These are phyloP conservation scores for Daldinia loculata DNA, from an alignment of 495 filamentous ascomycete genomes.

Conservation along the genomic window DNA sequence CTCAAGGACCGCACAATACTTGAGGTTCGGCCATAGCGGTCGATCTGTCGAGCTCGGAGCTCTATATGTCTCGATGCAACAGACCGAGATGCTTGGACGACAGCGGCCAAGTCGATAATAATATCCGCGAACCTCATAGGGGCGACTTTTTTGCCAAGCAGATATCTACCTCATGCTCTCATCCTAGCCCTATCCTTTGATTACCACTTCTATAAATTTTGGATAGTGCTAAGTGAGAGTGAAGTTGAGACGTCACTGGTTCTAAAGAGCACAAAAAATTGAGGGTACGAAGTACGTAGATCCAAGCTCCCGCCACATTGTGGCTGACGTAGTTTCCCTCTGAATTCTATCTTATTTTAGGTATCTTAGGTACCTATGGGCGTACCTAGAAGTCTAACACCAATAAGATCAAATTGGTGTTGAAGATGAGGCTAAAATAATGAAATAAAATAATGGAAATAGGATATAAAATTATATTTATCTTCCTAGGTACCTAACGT, in stretches of 20 bases:
- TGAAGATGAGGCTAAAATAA: neutral
- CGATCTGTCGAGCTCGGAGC: conserved; percentile 78
- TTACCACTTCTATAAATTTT: neutral
- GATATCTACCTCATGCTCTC: conserved; percentile 30
- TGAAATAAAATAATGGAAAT: neutral
- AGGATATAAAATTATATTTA: neutral
- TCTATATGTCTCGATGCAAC: conserved; percentile 82
- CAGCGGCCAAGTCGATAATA: conserved; percentile 79
- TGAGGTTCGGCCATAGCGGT: conserved; percentile 79
- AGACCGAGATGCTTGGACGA: conserved; percentile 78
- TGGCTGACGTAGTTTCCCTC: conserved; percentile 26
- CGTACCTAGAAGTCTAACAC: neutral
- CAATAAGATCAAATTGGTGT: neutral
- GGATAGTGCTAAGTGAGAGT: conserved; percentile 14
- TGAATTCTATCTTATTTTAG: too few relatives aligned
- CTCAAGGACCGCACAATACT: conserved; percentile 74
- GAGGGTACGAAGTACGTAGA: neutral
- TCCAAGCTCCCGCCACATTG: conserved; percentile 42
- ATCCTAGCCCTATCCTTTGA: conserved; percentile 18
- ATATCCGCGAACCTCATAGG: conserved; percentile 59
- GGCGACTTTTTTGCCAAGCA: conserved; percentile 21
- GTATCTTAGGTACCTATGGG: too few relatives aligned
- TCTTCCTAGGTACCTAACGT: too few relatives aligned
- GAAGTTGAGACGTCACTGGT: conserved; percentile 12
- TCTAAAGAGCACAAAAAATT: conserved; percentile 24